Evolutionary conservation across 805 yeast genomes (phyloP), one percentile per base, ranked within the genome.

Genomic region (Barnettozyma vustinii): DNA sequence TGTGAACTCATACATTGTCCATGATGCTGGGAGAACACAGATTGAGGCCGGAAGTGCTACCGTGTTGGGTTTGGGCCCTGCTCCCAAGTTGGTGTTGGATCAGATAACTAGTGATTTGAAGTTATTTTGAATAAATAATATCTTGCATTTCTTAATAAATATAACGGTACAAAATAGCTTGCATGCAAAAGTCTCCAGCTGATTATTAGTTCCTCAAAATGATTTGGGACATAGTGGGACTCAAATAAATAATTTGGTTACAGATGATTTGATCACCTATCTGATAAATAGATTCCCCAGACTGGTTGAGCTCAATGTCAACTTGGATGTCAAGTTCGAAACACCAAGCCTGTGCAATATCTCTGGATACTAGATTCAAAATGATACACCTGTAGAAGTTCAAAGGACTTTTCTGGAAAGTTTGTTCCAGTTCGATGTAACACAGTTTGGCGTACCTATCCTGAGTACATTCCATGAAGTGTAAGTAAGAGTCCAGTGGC

Each of bases 21-120:
- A 86, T 57, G 99, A 94, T 69, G 99, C 99, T 23, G 99, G 99
- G 3, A 77, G 97, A 58, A 92, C 99, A 1, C 97, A 94, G 65
- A 81, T 94, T 45, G 96, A 88, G n/a, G 86, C 96, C 6, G 98
- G 98, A 1, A 83, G 94, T 51, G 95, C 96, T 2, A 94, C 99
- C 0, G 98, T 94, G 1, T 69, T 94, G n/a, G 99, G 98, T 1
- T 64, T 94, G 25, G 99, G 99, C 0, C 99, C 99, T 1, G 98
- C 97, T 18, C 97, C 98, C 20, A 87, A 83, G 55, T 57, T 75
- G 0, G 81, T 84, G 0, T 66, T 92, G 52, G 97, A 94, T 64
- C 80, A 83, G 62, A 80, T 92, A 47, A 91, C 98, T 1, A 84
- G 87, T 15, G 83, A 76, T 23, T 72, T 92, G 58, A 87, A 84